Evolutionary conservation across 2,329 filamentous ascomycete species (phyloP), one percentile per base, ranked within the genome.

Genomic region (Trichoderma sp.): DNA sequence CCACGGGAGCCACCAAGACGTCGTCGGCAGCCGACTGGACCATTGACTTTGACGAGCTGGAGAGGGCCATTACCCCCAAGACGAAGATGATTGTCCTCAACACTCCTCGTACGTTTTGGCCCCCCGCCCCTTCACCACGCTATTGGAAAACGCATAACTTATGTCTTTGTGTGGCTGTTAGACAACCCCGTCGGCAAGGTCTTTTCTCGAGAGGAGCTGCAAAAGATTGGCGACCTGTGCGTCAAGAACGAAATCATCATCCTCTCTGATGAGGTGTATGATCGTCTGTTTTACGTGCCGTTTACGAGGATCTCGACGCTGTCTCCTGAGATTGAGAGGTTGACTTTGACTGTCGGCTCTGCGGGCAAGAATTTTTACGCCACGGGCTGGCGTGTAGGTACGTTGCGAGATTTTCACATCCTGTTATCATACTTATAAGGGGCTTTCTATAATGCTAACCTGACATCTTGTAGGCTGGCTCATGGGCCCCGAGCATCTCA

Each of bases 311-410:
- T 98, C 63, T 92, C 92, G 26, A 97, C 93, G 0, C 81, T 99
- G 19, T 96, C 92, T 0, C 93, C 93, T 0, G 93, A 97, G 76
- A 88, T 98, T 59, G 93, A 93, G 71, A 87, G 87, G 66, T 84
- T 96, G 70, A 98, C 95, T 5, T 79, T 99, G 56, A 98, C 95
- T 0, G 95, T 99, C 34, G 95, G 95, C 21, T 97, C 93, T 0
- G 95, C 93, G 1, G 95, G 95, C 72, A 99, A 99, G 85, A 96
- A 95, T 82, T 99, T 99, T 78, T 98, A 98, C 74, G 92, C 92
- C 64, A 99, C 95, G 0, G 95, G 95, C 55, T 99, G 95, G 95
- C 89, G 95, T 65, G 93, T 98, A 5, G 86, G 82, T 81, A 71
- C 19, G 61, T 51, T 30, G 7, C 10, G 30, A 10, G 15, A 21